Conservation (phyloP, 768 basidiomycete genomes). For the Dendrothele bispora region DNA sequence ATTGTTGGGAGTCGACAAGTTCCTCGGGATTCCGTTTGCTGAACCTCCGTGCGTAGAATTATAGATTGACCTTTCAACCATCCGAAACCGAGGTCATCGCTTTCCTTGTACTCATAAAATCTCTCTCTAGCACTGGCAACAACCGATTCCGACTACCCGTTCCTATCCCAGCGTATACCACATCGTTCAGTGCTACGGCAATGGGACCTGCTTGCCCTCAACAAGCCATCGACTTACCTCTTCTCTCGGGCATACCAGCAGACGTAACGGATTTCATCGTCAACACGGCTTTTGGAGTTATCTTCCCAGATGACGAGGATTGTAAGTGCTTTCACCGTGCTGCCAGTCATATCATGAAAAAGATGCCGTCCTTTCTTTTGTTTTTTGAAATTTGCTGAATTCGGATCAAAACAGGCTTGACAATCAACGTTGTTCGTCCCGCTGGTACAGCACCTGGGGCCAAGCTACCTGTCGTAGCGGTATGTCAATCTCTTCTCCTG, state of each 20-base stretch:
- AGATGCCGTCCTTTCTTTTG: too few species aligned
- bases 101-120: not conserved
- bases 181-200: slow-evolving; percentile 34
- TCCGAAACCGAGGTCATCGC: not conserved
- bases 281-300: slow-evolving; percentile 7
- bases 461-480: slow-evolving; percentile 54
- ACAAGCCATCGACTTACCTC: slow-evolving; percentile 35
- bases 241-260: slow-evolving; percentile 32
- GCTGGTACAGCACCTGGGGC: slow-evolving; percentile 34
- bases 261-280: slow-evolving; percentile 28
- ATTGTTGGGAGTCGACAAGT: slow-evolving; percentile 34
- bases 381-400: not conserved
- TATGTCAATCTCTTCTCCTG: slow-evolving; percentile 24
- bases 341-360: not conserved
- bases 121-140: slow-evolving; percentile 30
- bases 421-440: slow-evolving; percentile 53
- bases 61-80: not conserved
- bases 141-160: slow-evolving; percentile 43
- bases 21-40: slow-evolving; percentile 57
- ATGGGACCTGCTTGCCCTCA: slow-evolving; percentile 50
- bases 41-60: slow-evolving; percentile 48
- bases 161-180: slow-evolving; percentile 32
- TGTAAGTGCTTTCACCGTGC: slow-evolving; percentile 1
- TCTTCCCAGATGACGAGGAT: slow-evolving; percentile 10
- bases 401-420: slow-evolving; percentile 43